Evolutionary conservation across 352 stramenopile species (phyloP).

Genomic region (Globisporangium megalacanthum): DNA sequence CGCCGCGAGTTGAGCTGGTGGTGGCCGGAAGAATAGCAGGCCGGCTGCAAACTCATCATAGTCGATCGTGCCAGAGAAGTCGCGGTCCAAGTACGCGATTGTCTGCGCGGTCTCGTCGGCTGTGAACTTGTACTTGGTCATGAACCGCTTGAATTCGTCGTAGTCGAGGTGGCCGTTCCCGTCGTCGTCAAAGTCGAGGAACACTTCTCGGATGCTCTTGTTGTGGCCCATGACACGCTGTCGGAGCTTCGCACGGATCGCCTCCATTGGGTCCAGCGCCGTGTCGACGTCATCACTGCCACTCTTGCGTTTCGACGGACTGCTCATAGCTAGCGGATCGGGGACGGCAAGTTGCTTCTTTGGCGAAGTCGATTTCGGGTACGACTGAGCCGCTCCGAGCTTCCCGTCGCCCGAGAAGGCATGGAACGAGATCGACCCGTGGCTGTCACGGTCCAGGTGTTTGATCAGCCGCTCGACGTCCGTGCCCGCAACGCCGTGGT

Average conservation of each 20-base stretch:
- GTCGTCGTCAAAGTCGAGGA: slow-evolving; percentile 61
- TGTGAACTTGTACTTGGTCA: slow-evolving; percentile 53
- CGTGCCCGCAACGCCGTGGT: slow-evolving; percentile 43
- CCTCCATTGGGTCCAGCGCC: slow-evolving; percentile 38
- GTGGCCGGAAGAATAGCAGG: slow-evolving; percentile 57
- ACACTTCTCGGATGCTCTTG: slow-evolving; percentile 71
- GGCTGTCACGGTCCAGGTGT: slow-evolving; percentile 27
- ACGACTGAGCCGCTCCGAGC: slow-evolving; percentile 32
- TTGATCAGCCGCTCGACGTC: slow-evolving; percentile 48
- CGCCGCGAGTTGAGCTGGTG: slow-evolving; percentile 4
- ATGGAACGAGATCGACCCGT: slow-evolving; percentile 48
- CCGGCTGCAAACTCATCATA: slow-evolving; percentile 69
- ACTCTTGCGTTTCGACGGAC: slow-evolving; percentile 12
- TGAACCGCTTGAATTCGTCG: slow-evolving; percentile 63
- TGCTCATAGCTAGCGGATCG: slow-evolving; percentile 17
- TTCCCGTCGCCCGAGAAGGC: slow-evolving; percentile 39
- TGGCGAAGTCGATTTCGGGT: slow-evolving; percentile 26
- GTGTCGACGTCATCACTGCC: neutral
- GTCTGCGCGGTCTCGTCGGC: slow-evolving; percentile 31
- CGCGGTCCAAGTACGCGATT: slow-evolving; percentile 51
- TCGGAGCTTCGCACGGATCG: slow-evolving; percentile 44
- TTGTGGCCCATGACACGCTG: slow-evolving; percentile 64
- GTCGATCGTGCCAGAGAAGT: slow-evolving; percentile 60
- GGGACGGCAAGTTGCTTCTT: slow-evolving; percentile 36
- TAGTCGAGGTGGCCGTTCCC: slow-evolving; percentile 57